These are phyloP conservation scores for Myxozyma geophila DNA, from an alignment of 805 yeast genomes.

Conservation along the genomic window DNA sequence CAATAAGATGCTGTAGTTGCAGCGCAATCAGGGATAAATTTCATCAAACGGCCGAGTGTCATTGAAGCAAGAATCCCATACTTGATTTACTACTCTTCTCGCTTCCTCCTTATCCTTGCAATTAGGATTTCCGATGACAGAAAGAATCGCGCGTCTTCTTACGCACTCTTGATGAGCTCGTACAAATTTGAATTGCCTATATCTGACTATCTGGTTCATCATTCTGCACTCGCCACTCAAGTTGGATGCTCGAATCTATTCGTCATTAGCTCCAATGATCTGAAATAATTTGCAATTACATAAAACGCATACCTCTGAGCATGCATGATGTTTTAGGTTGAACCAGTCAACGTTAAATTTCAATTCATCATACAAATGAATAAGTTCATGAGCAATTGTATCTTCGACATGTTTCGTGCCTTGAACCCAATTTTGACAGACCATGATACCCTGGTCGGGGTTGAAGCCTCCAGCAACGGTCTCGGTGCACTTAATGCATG, in stretches of 20 bases:
- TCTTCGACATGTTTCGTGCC: constrained; percentile 86
- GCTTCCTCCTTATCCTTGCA: constrained; percentile 79
- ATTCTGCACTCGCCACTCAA: constrained; percentile 94
- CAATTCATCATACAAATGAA: constrained; percentile 90
- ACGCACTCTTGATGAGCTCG: constrained; percentile 92
- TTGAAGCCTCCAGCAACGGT: constrained; percentile 89
- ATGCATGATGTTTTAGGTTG: constrained; percentile 90
- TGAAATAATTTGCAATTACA: background rate
- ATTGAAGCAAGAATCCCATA: constrained; percentile 89
- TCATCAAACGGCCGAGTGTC: constrained; percentile 96
- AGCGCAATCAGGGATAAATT: constrained; percentile 60
- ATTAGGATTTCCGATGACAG: constrained; percentile 84
- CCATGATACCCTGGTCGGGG: constrained; percentile 81
- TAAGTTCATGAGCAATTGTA: constrained; percentile 86
- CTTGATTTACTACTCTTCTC: constrained; percentile 75
- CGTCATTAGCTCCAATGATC: background rate
- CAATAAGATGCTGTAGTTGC: background rate
- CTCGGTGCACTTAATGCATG: constrained; percentile 84
- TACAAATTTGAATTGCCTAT: constrained; percentile 57
- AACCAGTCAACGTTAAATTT: constrained; percentile 87
- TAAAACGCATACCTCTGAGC: constrained; percentile 62
- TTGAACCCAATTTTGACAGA: constrained; percentile 81
- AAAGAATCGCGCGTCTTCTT: constrained; percentile 80
- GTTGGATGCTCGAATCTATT: constrained; percentile 77
- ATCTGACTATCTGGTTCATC: constrained; percentile 74